Evolutionary conservation across 2,329 filamentous ascomycete genomes (phyloP).

Genomic region (Pseudocercospora vitis): DNA sequence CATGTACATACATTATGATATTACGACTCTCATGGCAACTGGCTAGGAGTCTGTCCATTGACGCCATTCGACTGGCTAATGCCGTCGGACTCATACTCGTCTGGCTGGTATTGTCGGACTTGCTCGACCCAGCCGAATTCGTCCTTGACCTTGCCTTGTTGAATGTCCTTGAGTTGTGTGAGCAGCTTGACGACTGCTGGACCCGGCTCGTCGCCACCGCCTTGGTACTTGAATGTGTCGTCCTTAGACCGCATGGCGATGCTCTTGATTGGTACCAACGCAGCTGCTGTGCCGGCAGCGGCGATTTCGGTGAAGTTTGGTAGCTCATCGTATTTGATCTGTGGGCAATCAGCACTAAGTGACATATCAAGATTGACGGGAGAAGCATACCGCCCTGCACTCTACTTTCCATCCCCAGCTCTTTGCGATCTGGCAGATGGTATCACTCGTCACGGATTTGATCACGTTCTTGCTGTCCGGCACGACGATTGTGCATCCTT

Average conservation of each 20-base stretch:
- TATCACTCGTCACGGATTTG: constrained; percentile 79
- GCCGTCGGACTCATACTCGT: constrained; percentile 31
- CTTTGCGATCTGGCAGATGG: constrained; percentile 71
- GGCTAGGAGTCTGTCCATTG: constrained; percentile 22
- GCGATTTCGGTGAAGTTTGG: constrained; percentile 72
- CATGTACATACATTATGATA: no score
- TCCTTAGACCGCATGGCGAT: constrained; percentile 69
- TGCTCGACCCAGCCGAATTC: constrained; percentile 68
- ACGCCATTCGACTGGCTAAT: constrained; percentile 16
- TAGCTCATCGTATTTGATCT: constrained; percentile 68
- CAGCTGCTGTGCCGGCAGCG: constrained; percentile 87
- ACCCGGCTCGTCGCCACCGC: constrained; percentile 67
- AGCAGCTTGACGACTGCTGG: constrained; percentile 72
- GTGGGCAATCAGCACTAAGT: no score
- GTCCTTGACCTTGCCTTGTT: constrained; percentile 77
- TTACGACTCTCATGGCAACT: no score
- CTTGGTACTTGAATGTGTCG: constrained; percentile 58
- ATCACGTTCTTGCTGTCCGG: constrained; percentile 87
- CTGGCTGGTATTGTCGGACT: constrained; percentile 43
- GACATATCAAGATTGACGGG: neutral
- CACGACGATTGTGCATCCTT: constrained; percentile 70
- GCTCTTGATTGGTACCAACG: constrained; percentile 85
- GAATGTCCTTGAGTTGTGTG: constrained; percentile 76
- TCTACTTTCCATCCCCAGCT: constrained; percentile 85
- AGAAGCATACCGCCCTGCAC: constrained; percentile 62